Evolutionary conservation across 1,284 basidiomycete genomes (phyloP).

Genomic region (Malassezia nana): DNA sequence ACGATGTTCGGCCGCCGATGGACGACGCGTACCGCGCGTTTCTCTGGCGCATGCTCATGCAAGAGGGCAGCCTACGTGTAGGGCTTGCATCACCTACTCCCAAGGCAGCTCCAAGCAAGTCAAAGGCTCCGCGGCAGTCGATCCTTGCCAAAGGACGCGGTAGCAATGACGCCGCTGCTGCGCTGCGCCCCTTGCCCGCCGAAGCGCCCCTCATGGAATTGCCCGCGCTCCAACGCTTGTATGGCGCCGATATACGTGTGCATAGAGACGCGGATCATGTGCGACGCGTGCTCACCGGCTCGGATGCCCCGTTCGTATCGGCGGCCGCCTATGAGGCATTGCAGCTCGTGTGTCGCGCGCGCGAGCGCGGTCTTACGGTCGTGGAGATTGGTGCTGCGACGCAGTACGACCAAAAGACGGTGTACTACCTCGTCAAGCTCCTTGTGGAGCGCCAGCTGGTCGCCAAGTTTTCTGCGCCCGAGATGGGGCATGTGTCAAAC

Average conservation of each 20-base stretch:
- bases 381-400: slow-evolving; percentile 66
- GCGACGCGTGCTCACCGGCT: slow-evolving; percentile 69
- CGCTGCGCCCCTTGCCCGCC: slow-evolving; percentile 7
- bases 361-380: slow-evolving; percentile 66
- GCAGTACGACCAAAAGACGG: slow-evolving; percentile 78
- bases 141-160: slow-evolving; percentile 5
- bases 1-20: slow-evolving; percentile 52
- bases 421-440: slow-evolving; percentile 55
- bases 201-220: slow-evolving; percentile 20
- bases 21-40: slow-evolving; percentile 69
- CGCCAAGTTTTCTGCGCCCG: slow-evolving; percentile 30
- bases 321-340: slow-evolving; percentile 73
- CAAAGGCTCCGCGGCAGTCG: background rate
- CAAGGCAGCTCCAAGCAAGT: background rate
- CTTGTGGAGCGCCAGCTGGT: slow-evolving; percentile 23
- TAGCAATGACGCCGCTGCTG: background rate
- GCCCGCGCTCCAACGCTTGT: slow-evolving; percentile 51
- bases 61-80: slow-evolving; percentile 62
- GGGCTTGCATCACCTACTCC: slow-evolving; percentile 48
- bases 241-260: slow-evolving; percentile 57
- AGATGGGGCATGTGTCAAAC: slow-evolving; percentile 28
- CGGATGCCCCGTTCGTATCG: slow-evolving; percentile 67
- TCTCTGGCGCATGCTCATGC: slow-evolving; percentile 66
- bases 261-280: slow-evolving; percentile 64
- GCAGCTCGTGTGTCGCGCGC: slow-evolving; percentile 69